Conservation (phyloP, 2,329 filamentous ascomycete species). For the Orbilia quercus region DNA sequence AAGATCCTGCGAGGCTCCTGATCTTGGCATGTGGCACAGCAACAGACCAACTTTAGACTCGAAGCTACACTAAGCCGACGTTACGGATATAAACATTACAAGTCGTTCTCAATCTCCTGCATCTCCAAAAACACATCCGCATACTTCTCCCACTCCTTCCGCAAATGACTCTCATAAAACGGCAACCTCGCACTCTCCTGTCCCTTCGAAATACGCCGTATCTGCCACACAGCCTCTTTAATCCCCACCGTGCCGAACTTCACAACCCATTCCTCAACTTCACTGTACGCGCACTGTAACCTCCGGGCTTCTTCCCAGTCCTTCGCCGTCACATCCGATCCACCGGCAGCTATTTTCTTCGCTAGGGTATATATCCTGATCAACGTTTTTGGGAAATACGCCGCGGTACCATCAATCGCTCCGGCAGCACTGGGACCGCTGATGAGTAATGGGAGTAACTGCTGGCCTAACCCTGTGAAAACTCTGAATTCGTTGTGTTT, state of each 20-base stretch:
- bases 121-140: conserved; percentile 21
- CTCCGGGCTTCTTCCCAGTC: conserved; percentile 67
- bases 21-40: too few relatives aligned
- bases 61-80: too few relatives aligned
- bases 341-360: conserved; percentile 62
- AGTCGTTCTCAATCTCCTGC: conserved; percentile 30
- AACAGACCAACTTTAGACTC: too few relatives aligned
- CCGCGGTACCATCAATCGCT: conserved; percentile 74
- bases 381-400: conserved; percentile 73
- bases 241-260: conserved; percentile 73
- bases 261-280: conserved; percentile 72
- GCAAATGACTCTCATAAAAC: conserved; percentile 28
- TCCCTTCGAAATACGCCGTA: conserved; percentile 68
- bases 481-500: conserved; percentile 71
- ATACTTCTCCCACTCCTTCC: conserved; percentile 34
- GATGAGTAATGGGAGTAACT: conserved; percentile 72
- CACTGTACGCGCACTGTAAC: conserved; percentile 72
- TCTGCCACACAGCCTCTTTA: conserved; percentile 72
- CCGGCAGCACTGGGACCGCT: conserved; percentile 70
- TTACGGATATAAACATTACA: too few relatives aligned
- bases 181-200: conserved; percentile 71
- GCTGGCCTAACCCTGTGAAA: conserved; percentile 75
- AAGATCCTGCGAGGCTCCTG: too few relatives aligned
- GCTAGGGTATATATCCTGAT: conserved; percentile 70
- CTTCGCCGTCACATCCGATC: conserved; percentile 61